These are phyloP conservation scores for Crithidia sp. DNA, from an alignment of 208 protist genomes.

Conservation along the genomic window DNA sequence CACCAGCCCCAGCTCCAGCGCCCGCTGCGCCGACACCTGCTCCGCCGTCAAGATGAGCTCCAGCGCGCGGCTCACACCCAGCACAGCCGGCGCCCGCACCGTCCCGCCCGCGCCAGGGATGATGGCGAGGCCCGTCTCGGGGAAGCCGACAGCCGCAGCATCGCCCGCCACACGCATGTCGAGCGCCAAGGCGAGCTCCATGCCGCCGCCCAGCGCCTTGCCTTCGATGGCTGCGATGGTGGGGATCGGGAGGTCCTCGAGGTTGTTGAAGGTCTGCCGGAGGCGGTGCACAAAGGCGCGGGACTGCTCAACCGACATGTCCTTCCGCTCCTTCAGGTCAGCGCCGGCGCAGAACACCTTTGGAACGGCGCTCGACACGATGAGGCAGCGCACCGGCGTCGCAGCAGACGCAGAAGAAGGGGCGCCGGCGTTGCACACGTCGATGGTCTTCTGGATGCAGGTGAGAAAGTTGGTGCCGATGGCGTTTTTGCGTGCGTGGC, in stretches of 20 bases:
- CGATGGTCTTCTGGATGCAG: conserved; percentile 49
- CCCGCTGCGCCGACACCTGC: conserved; percentile 52
- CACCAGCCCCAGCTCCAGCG: conserved; percentile 75
- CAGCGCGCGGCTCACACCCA: conserved; percentile 86
- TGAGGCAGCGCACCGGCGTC: conserved; percentile 49
- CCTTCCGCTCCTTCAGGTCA: conserved; percentile 78
- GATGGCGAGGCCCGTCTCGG: conserved; percentile 91
- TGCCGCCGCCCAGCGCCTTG: conserved; percentile 89
- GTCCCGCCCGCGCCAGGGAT: conserved; percentile 95
- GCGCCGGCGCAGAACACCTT: conserved; percentile 83
- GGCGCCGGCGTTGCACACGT: conserved; percentile 37
- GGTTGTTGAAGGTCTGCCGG: conserved; percentile 64
- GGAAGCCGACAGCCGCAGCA: conserved; percentile 67
- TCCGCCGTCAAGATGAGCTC: conserved; percentile 91
- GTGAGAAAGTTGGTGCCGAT: conserved; percentile 52
- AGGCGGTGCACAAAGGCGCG: conserved; percentile 74
- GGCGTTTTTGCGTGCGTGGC: conserved; percentile 61
- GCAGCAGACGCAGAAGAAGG: conserved; percentile 6
- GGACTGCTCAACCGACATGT: conserved; percentile 61
- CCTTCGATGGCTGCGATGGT: conserved; percentile 89
- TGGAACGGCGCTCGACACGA: conserved; percentile 66
- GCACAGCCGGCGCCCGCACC: conserved; percentile 70
- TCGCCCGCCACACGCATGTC: conserved; percentile 81
- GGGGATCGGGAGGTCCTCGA: conserved; percentile 83
- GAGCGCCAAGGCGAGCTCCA: conserved; percentile 86